Base-by-base conservation (phyloP, 768 basidiomycete genomes). In the Paxillus rubicundulus region DNA sequence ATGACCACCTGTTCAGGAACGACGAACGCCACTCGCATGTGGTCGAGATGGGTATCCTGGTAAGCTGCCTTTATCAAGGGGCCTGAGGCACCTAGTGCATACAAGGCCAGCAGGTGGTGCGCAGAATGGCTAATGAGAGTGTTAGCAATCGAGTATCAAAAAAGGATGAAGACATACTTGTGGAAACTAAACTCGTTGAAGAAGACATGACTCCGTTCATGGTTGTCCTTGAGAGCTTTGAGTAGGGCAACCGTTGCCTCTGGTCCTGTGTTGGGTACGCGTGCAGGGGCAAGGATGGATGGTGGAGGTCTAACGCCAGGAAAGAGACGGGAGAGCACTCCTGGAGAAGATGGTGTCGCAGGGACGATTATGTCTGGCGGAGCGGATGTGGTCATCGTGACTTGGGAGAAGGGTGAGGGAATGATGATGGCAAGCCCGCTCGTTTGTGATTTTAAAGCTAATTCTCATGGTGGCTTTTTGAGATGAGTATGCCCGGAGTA, bases 41-140 rank as follows among this genome's bases (percentile, higher is more conserved):
- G 75, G 12, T 61, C 63, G 27, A 71, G 72, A 45, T 81, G 75
- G 1, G 63, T 68, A 10, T 67, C 56, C 46, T 69, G 27, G 54
- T 77, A 80, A 1, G 77, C 79, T 10, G 71, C 75, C 16, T 64
- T 62, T 6, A 81, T 66, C 33, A 78, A 58, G 4, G 64, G 52
- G 0, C 66, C 65, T 3, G 74, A 68, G 0, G 79, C 85, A 8
- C 87, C 87, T 12, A 90, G 68, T 0, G 76, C 74, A 69, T 82
- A 89, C 5, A 82, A 67, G 12, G 83, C 82, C 13, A 86, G 68
- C 14, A 80, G 61, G 36, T 80, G 81, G 60, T 87, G 85, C 3
- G 76, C 72, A 32, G 78, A 68, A 68, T 88, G 86, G 53, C 79
- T 81, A 21, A 27, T 14, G 12, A 36, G n/a, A n/a, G 33, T 38